A percentile compares a stretch with the other conserved stretches of the same genome.
These are phyloP conservation scores for Cyberlindnera euphorbiiphila DNA, from an alignment of 805 yeast genomes.

Conservation along the genomic window DNA sequence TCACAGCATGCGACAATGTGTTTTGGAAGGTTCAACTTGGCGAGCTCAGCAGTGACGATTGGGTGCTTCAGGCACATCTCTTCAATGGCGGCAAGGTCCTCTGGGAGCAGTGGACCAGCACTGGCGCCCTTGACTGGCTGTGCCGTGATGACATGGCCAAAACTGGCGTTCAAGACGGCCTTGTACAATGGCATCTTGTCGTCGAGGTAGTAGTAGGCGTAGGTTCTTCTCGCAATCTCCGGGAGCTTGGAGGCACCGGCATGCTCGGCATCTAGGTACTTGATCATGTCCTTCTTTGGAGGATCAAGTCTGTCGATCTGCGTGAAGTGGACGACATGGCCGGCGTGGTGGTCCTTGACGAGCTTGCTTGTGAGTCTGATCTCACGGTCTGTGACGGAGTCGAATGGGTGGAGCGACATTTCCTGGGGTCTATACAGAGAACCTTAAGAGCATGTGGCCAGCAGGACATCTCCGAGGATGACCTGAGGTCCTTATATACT, in stretches of 20 bases:
- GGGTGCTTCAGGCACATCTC: slow-evolving; percentile 50
- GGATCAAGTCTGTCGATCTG: slow-evolving; percentile 73
- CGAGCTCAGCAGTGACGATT: slow-evolving; percentile 56
- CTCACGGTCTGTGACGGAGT: slow-evolving; percentile 55
- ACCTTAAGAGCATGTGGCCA: too few species aligned
- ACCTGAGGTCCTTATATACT: too few species aligned
- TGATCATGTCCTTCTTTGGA: slow-evolving; percentile 68
- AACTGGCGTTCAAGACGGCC: slow-evolving; percentile 64
- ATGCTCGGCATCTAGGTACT: slow-evolving; percentile 64
- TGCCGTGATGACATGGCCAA: slow-evolving; percentile 57
- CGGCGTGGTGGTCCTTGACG: slow-evolving; percentile 54
- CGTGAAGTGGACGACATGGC: slow-evolving; percentile 55
- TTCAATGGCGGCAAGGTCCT: slow-evolving; percentile 56
- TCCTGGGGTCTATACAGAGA: slow-evolving; percentile 1
- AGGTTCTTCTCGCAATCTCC: slow-evolving; percentile 62
- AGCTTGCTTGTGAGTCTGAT: slow-evolving; percentile 54
- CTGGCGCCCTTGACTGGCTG: slow-evolving; percentile 54
- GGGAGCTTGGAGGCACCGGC: slow-evolving; percentile 47
- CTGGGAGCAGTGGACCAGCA: slow-evolving; percentile 70
- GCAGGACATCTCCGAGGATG: too few species aligned
- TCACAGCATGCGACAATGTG: slow-evolving; percentile 54
- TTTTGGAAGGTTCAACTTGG: slow-evolving; percentile 58
- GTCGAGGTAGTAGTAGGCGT: slow-evolving; percentile 61
- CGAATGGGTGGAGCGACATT: slow-evolving; percentile 49
- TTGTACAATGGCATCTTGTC: slow-evolving; percentile 53